These are phyloP conservation scores for Melampsora americana DNA, from an alignment of 1,284 basidiomycete genomes.

Conservation along the genomic window DNA sequence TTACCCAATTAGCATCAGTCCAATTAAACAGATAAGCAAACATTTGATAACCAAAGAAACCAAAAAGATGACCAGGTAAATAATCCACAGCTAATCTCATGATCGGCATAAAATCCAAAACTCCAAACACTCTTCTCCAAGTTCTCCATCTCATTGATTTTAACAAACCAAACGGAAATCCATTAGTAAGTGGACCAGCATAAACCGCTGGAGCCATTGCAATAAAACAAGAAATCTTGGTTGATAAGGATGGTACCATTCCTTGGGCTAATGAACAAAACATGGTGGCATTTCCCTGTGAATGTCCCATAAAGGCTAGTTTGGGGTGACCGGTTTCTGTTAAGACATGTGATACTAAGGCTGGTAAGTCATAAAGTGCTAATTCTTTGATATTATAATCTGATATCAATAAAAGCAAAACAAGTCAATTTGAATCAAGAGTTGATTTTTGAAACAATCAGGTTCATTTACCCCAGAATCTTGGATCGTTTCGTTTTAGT, in stretches of 20 bases:
- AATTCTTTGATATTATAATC: constrained; percentile 65
- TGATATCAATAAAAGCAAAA: constrained; percentile 45
- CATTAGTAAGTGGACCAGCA: constrained; percentile 62
- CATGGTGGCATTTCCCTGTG: constrained; percentile 53
- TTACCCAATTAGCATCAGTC: constrained; percentile 65
- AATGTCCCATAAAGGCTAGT: constrained; percentile 61
- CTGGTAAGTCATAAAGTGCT: constrained; percentile 64
- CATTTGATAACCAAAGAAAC: constrained; percentile 60
- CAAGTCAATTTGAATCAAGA: background rate
- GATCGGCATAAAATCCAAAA: constrained; percentile 64
- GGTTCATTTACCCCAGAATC: constrained; percentile 61
- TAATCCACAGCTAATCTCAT: constrained; percentile 62
- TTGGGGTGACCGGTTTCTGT: constrained; percentile 57
- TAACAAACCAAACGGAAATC: constrained; percentile 61
- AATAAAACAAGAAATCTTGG: constrained; percentile 61
- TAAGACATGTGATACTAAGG: constrained; percentile 62
- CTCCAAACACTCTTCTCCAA: constrained; percentile 63
- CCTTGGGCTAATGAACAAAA: constrained; percentile 57
- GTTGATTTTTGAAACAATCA: background rate
- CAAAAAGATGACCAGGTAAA: constrained; percentile 54
- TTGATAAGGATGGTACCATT: constrained; percentile 62
- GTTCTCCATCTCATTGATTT: constrained; percentile 60
- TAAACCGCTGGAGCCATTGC: constrained; percentile 65
- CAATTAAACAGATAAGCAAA: constrained; percentile 64
- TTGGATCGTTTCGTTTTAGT: constrained; percentile 59